A percentile compares a stretch with the other conserved stretches of the same genome.
phyloP scores from a whole-genome alignment of 371 early-diverging fungal genomes.

The Mortierella sp. region DNA sequence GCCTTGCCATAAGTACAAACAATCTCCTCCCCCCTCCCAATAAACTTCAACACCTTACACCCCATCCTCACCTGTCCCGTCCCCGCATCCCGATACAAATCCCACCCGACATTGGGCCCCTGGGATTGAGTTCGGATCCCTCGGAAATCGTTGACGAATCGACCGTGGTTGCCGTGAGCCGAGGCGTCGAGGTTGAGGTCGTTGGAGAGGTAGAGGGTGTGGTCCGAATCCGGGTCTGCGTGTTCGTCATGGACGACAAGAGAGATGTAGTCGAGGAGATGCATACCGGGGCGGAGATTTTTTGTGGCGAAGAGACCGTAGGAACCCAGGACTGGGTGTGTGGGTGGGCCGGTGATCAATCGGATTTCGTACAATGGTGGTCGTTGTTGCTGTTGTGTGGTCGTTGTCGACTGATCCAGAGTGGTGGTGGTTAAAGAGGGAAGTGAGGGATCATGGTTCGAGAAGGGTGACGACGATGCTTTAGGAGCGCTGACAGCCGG shows the following conservation, averaged over 20 bases:
- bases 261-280: conserved; percentile 54
- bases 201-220: conserved; percentile 45
- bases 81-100: conserved; percentile 36
- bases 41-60: conserved; percentile 52
- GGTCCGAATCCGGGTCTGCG: conserved; percentile 54
- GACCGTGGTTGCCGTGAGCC: conserved; percentile 47
- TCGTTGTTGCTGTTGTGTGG: neutral
- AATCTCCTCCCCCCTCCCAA: conserved; percentile 39
- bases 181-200: conserved; percentile 56
- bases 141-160: conserved; percentile 54
- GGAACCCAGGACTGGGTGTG: conserved; percentile 52
- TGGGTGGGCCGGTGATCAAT: conserved; percentile 28
- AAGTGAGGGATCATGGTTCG: neutral
- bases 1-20: conserved; percentile 52
- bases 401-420: neutral
- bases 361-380: conserved; percentile 37
- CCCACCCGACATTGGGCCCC: conserved; percentile 55
- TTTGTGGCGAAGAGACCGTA: conserved; percentile 52
- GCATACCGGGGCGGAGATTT: conserved; percentile 34
- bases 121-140: conserved; percentile 35
- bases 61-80: conserved; percentile 56
- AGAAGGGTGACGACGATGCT: neutral
- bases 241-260: conserved; percentile 37
- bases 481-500: neutral
- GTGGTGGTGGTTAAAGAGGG: neutral